Evolutionary conservation across 2,329 filamentous ascomycete genomes (phyloP).

Genomic region (Calonectria naviculata): DNA sequence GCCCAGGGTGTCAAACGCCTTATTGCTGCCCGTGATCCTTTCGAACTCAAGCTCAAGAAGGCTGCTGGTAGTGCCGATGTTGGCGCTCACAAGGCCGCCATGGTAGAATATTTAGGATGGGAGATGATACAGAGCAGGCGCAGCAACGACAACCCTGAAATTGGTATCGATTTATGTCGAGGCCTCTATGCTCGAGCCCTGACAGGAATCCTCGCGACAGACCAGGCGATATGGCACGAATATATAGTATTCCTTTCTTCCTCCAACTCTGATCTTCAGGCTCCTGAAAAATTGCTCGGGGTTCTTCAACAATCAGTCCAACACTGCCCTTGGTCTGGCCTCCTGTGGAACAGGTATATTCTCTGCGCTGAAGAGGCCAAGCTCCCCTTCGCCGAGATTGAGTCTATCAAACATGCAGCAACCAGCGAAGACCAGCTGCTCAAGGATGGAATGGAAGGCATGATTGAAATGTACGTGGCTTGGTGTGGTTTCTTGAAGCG

Average conservation of each 20-base stretch:
- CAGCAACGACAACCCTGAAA: conserved; percentile 58
- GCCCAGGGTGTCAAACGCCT: conserved; percentile 75
- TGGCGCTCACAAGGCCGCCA: conserved; percentile 61
- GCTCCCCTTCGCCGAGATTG: conserved; percentile 82
- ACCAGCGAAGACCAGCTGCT: conserved; percentile 88
- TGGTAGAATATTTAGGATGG: conserved; percentile 84
- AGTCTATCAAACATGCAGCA: conserved; percentile 90
- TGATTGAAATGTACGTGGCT: conserved; percentile 90
- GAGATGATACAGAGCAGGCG: conserved; percentile 73
- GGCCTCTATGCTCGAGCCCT: conserved; percentile 85
- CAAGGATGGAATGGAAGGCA: conserved; percentile 85
- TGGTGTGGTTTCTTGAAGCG: conserved; percentile 97
- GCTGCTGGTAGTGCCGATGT: conserved; percentile 67
- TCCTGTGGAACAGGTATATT: conserved; percentile 91
- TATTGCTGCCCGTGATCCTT: conserved; percentile 69
- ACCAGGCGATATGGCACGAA: conserved; percentile 85
- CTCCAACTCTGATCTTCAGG: conserved; percentile 49
- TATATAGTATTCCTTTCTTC: conserved; percentile 80
- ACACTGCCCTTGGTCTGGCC: conserved; percentile 94
- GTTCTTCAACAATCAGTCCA: conserved; percentile 84
- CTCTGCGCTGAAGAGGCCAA: conserved; percentile 84
- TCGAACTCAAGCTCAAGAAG: conserved; percentile 73
- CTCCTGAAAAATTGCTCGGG: conserved; percentile 66
- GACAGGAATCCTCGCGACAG: conserved; percentile 74
- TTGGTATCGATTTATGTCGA: conserved; percentile 63